Evolutionary conservation across 805 yeast species (phyloP).

Genomic region (Candida schatavii): DNA sequence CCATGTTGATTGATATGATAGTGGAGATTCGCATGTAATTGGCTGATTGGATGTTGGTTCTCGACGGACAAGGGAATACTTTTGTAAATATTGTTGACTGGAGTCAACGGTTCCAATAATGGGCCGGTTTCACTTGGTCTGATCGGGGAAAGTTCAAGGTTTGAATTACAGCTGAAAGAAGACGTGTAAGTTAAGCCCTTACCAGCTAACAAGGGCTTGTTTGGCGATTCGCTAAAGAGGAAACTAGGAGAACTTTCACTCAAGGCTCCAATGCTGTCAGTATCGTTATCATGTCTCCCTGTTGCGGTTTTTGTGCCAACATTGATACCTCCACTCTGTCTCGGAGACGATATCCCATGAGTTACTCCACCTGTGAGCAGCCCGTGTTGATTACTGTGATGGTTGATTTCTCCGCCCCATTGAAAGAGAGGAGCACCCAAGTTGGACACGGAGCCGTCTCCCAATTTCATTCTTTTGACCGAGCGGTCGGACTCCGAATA

Average conservation of each 20-base stretch:
- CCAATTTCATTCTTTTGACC: constrained; percentile 13
- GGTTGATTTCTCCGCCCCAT: neutral
- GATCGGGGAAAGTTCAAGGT: constrained; percentile 61
- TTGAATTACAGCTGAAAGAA: constrained; percentile 64
- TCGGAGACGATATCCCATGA: neutral
- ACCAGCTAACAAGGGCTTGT: constrained; percentile 38
- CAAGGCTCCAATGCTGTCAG: neutral
- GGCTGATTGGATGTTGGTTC: constrained; percentile 8
- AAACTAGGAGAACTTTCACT: constrained; percentile 18
- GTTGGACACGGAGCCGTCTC: constrained; percentile 8
- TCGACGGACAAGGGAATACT: constrained; percentile 4
- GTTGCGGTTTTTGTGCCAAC: constrained; percentile 3
- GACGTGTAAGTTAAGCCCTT: constrained; percentile 54
- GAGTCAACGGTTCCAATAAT: constrained; percentile 61
- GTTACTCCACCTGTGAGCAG: neutral
- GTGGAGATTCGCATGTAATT: constrained; percentile 10
- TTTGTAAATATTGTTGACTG: constrained; percentile 30
- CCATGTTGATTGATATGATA: constrained; percentile 5
- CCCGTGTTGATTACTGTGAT: neutral
- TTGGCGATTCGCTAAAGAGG: constrained; percentile 34
- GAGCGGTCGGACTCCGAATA: neutral
- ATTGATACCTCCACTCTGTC: neutral
- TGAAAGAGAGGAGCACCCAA: constrained; percentile 12
- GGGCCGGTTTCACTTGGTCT: constrained; percentile 62
- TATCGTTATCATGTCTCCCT: constrained; percentile 1